Conservation (phyloP, 768 basidiomycete genomes). For the Amylocystis lapponica region DNA sequence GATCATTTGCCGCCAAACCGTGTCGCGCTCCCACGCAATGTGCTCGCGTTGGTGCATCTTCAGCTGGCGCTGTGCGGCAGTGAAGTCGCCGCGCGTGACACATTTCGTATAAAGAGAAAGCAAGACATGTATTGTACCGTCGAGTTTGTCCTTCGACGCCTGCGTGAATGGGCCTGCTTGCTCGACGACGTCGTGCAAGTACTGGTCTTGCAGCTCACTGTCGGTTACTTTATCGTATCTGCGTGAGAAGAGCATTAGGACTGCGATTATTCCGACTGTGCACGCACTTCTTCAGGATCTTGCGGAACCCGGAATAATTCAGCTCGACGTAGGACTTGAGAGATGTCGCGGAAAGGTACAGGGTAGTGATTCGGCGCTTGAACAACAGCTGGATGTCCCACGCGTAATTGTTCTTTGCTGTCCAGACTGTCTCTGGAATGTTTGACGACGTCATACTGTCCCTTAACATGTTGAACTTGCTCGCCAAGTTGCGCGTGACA, state of each 20-base stretch:
- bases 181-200: conserved; percentile 70
- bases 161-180: conserved; percentile 61
- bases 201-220: conserved; percentile 72
- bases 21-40: conserved; percentile 96
- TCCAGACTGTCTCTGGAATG: conserved; percentile 62
- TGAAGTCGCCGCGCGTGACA: conserved; percentile 66
- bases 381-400: conserved; percentile 78
- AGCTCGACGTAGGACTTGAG: conserved; percentile 86
- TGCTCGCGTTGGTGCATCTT: conserved; percentile 85
- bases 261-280: too few relatives aligned
- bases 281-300: conserved; percentile 88
- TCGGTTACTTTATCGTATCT: conserved; percentile 94
- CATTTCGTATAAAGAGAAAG: conserved; percentile 79
- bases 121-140: conserved; percentile 50
- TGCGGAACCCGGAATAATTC: conserved; percentile 90
- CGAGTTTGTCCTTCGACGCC: conserved; percentile 55
- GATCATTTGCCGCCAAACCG: conserved; percentile 96
- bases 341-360: conserved; percentile 72
- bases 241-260: too few relatives aligned
- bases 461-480: conserved; percentile 43
- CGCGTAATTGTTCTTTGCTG: conserved; percentile 70
- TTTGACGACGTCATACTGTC: conserved; percentile 42
- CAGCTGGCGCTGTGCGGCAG: conserved; percentile 73
- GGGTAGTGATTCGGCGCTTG: conserved; percentile 82
- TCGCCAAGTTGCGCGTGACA: conserved; percentile 34